Conservation (phyloP, 2,329 filamentous ascomycete species). For the Arthrinium puccinioides region DNA sequence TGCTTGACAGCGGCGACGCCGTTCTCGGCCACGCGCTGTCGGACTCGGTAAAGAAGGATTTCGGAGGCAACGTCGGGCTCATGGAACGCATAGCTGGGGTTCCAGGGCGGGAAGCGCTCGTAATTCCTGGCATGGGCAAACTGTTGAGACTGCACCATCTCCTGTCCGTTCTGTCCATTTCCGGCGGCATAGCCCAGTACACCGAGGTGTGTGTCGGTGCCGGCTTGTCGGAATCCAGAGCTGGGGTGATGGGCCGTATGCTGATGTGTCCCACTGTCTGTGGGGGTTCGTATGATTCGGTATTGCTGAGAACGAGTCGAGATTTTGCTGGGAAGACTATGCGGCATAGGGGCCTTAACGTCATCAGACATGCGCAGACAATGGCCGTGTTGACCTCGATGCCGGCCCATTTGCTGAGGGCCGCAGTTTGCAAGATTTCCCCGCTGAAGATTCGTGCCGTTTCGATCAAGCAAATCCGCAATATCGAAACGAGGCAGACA, state of each 20-base stretch:
- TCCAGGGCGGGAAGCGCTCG: too few relatives aligned
- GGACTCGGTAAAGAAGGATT: background rate
- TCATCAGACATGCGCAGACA: conserved; percentile 27
- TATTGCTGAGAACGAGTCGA: background rate
- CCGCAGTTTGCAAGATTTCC: conserved; percentile 21
- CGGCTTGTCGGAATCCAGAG: too few relatives aligned
- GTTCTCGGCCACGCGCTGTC: too few relatives aligned
- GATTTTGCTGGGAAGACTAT: conserved; percentile 21
- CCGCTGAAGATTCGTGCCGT: conserved; percentile 8
- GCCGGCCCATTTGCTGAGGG: conserved; percentile 26
- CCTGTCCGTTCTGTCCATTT: background rate
- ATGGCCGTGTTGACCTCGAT: conserved; percentile 29
- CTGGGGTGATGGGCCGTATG: background rate
- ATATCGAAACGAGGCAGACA: conserved; percentile 26
- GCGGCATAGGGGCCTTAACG: conserved; percentile 29
- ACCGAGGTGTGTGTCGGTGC: background rate
- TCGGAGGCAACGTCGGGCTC: background rate
- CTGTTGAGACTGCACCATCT: background rate
- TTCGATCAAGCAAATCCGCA: conserved; percentile 22
- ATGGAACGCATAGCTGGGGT: background rate
- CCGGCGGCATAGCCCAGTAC: background rate
- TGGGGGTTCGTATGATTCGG: background rate
- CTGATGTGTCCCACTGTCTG: background rate
- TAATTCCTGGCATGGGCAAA: too few relatives aligned
- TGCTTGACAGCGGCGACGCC: too few relatives aligned